A percentile compares a stretch with the other conserved stretches of the same genome.
Evolutionary conservation across 495 filamentous ascomycete genomes (phyloP).

Genomic region (Xylaria curta): DNA sequence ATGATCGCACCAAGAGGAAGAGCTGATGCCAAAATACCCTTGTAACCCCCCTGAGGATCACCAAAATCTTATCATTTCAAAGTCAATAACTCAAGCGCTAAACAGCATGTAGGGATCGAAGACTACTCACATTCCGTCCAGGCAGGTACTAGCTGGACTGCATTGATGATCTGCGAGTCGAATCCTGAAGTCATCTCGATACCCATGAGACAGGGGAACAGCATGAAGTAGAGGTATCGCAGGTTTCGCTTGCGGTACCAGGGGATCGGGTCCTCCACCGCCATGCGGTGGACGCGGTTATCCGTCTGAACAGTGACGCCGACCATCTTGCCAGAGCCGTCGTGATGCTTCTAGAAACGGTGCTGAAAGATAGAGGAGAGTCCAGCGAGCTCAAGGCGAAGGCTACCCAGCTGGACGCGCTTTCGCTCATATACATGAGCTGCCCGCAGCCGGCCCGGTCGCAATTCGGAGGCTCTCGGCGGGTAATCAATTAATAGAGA

Average conservation of each 20-base stretch:
- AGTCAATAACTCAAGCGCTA: background rate
- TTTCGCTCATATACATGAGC: constrained; percentile 17
- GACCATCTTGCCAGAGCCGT: constrained; percentile 44
- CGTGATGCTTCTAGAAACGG: background rate
- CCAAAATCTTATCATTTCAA: constrained; percentile 45
- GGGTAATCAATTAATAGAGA: constrained; percentile 23
- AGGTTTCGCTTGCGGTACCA: constrained; percentile 72
- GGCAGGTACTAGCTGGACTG: constrained; percentile 64
- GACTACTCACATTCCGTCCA: constrained; percentile 63
- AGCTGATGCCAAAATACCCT: constrained; percentile 53
- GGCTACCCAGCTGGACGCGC: background rate
- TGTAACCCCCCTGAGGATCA: constrained; percentile 51
- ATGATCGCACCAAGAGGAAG: constrained; percentile 54
- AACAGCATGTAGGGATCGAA: constrained; percentile 30
- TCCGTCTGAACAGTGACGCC: constrained; percentile 43
- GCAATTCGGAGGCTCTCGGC: constrained; percentile 24
- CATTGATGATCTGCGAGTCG: constrained; percentile 75
- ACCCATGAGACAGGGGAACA: constrained; percentile 72
- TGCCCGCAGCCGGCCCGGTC: background rate
- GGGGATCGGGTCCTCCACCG: constrained; percentile 58
- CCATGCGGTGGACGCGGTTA: constrained; percentile 60
- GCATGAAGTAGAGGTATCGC: constrained; percentile 62
- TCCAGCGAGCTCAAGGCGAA: constrained; percentile 10
- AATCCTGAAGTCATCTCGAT: constrained; percentile 77
- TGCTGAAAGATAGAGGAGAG: background rate